Evolutionary conservation across 306 rosid species (phyloP), one percentile per base, ranked within the genome.

Genomic region (Dalbergia cochinchinensis): DNA sequence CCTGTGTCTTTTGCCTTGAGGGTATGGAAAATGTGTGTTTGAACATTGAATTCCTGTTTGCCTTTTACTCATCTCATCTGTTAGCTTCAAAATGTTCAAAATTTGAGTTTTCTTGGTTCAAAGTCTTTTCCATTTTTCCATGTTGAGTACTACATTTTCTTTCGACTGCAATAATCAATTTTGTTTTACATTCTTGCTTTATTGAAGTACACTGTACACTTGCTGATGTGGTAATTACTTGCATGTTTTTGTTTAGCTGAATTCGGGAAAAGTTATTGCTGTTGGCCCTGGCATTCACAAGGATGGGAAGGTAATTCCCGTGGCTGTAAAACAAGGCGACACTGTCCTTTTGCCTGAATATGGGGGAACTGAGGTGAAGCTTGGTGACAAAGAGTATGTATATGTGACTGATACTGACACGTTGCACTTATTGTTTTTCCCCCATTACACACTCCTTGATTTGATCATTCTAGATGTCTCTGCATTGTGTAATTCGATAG

Each of bases 341-440:
- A 88, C 92, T 31, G 94, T 92, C 73, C 93, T 92, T 39, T 83
- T 92, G 65, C 94, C 93, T 57, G 92, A 92, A 73, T 90, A 87
- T 37, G 94, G 97, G 53, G 94, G 94, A 78, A 81, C 89, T 63
- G 90, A 87, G 78, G 93, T 92, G 68, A 92, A 88, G 87, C 97
- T 92, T 34, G 81, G 87, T 26, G 87, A 90, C 45, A 92, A 89
- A 83, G 90, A 92, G 94, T 90, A 90, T 54, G 90, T 80, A 33
- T 81, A 20, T 69, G 10, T 33, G 50, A 22, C 31, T 75, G 50
- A 44, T 9, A 9, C 42, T 26, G 31, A 26, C 2, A 26, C 31
- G 3, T 26, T 26, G 31, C 31, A 26, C 31, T 26, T 26, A 26
- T 26, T 0, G 0, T 57, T 68, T 60, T 8, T 16, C 54, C n/a